Base-by-base conservation (phyloP, 305 asterid genomes). In the Nicotiana rustica region DNA sequence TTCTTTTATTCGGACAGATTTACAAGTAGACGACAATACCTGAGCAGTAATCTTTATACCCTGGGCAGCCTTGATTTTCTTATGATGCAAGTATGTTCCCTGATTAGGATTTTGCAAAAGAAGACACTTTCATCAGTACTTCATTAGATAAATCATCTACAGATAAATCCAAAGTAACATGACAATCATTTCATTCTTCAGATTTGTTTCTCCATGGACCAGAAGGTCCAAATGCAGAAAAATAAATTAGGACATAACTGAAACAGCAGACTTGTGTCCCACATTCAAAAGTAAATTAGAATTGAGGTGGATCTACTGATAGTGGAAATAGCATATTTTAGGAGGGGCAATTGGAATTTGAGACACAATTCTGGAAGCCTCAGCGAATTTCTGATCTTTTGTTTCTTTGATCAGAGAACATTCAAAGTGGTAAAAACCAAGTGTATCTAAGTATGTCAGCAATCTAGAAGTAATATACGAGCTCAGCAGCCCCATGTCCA, bases 41-140 rank as follows among this genome's bases (percentile, higher is more conserved):
- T 97, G 99, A 31, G 93, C 99, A 67, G 97, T 89, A 81, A 95
- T 95, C 95, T 97, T 97, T 85, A 97, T 95, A 82, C 99, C 99
- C 93, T 91, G 96, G 18, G 99, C 99, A 88, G 97, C 99, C 88
- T 93, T 97, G 89, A 97, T 97, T 89, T 95, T 95, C 89, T 91
- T 97, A 84, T 92, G 97, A 85, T 95, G 99, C 89, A 97, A 81
- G 86, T 93, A 97, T 49, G 97, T 85, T 84, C 99, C 99, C 99
- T 97, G 93, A 68, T 21, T 31, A 70, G 36, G 12, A 41, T 70
- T 71, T 71, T 47, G 19, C 62, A 71, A 71, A n/a, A 71, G 38
- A 47, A 13, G 61, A 18, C 38, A 47, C 57, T 12, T 47, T 44
- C 38, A 21, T 71, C 60, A 71, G 62, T 47, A 47, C 10, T 15